phyloP scores from a whole-genome alignment of 495 filamentous ascomycete genomes.

The Geoglossum glabrum region DNA sequence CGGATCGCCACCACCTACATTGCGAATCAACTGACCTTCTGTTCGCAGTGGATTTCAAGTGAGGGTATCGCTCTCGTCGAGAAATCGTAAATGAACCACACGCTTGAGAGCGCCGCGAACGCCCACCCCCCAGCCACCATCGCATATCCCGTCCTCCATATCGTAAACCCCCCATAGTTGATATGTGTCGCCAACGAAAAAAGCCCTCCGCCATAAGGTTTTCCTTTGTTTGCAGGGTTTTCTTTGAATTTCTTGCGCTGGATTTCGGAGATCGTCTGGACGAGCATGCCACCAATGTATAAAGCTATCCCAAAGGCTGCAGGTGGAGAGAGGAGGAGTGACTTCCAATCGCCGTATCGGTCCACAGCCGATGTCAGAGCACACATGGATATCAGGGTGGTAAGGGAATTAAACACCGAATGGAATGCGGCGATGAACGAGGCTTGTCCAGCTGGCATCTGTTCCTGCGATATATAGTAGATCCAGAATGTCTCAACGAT shows the following conservation, averaged over 20 bases:
- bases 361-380: conserved; percentile 19
- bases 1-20: neutral
- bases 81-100: conserved; percentile 27
- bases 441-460: conserved; percentile 21
- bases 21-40: conserved; percentile 11
- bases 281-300: conserved; percentile 26
- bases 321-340: conserved; percentile 6
- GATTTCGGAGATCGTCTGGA: conserved; percentile 29
- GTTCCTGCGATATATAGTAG: conserved; percentile 20
- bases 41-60: conserved; percentile 29
- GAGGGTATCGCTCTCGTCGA: conserved; percentile 22
- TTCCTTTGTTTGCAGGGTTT: conserved; percentile 29
- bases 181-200: conserved; percentile 34
- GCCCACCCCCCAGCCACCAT: conserved; percentile 27
- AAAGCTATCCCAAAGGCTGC: conserved; percentile 18
- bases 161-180: conserved; percentile 36
- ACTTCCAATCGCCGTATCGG: neutral
- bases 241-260: conserved; percentile 35
- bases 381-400: conserved; percentile 25
- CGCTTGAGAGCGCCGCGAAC: conserved; percentile 18
- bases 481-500: conserved; percentile 32
- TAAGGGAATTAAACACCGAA: conserved; percentile 25
- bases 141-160: conserved; percentile 34
- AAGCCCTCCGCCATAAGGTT: conserved; percentile 30
- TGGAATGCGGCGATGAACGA: conserved; percentile 23